Evolutionary conservation across 495 filamentous ascomycete species (phyloP).

Genomic region (Xylaria palmicola): DNA sequence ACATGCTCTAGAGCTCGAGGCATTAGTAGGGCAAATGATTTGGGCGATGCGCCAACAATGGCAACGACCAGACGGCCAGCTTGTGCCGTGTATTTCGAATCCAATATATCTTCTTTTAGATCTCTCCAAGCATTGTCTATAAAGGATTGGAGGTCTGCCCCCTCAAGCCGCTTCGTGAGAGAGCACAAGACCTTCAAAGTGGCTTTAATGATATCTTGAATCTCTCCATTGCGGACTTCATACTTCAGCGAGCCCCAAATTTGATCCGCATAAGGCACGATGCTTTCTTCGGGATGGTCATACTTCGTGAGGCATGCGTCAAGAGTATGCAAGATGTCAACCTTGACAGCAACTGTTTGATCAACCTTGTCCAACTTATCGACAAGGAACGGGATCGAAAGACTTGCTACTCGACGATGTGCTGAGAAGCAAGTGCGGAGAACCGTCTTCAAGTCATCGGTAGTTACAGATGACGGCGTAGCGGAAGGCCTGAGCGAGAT

Average conservation of each 20-base stretch:
- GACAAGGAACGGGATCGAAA: conserved; percentile 45
- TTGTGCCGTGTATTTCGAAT: conserved; percentile 44
- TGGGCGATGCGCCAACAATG: conserved; percentile 34
- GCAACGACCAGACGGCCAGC: conserved; percentile 47
- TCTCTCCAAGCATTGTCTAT: conserved; percentile 40
- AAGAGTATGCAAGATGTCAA: conserved; percentile 52
- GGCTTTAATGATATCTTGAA: conserved; percentile 48
- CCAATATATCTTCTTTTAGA: conserved; percentile 43
- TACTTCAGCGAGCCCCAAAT: conserved; percentile 58
- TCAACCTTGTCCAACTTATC: conserved; percentile 52
- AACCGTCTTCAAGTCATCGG: conserved; percentile 48
- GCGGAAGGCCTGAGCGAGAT: conserved; percentile 48
- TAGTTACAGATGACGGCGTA: conserved; percentile 42
- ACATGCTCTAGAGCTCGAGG: conserved; percentile 35
- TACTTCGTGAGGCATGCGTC: conserved; percentile 46
- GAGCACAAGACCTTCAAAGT: conserved; percentile 47
- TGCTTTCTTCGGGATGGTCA: conserved; percentile 34
- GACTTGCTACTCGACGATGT: conserved; percentile 37
- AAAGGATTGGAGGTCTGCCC: conserved; percentile 35
- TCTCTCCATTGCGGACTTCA: conserved; percentile 56
- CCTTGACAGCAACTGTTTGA: conserved; percentile 51
- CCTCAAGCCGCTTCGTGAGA: conserved; percentile 39
- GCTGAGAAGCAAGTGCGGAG: conserved; percentile 49
- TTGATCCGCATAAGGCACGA: conserved; percentile 42
- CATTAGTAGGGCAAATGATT: conserved; percentile 35